These are phyloP conservation scores for Escovopsis sp. DNA, from an alignment of 2,329 filamentous ascomycete species.

Conservation along the genomic window DNA sequence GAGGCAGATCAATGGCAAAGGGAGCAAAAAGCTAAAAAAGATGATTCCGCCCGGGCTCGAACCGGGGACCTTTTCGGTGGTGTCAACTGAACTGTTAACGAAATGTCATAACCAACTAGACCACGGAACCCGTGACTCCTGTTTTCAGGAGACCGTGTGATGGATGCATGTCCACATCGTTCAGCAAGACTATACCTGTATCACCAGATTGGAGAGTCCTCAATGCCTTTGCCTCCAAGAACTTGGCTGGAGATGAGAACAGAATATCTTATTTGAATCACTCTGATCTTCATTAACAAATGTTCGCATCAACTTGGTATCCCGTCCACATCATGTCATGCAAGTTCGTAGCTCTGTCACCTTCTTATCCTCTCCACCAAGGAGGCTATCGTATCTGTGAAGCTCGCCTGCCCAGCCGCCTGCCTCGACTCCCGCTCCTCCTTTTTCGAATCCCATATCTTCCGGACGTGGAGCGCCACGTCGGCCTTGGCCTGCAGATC, in stretches of 20 bases:
- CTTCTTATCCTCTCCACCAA: slow-evolving; percentile 17
- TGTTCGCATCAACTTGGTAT: not conserved
- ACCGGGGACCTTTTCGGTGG: slow-evolving; percentile 25
- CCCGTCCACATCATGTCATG: not conserved
- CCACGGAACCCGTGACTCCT: slow-evolving; percentile 17
- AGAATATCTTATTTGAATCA: no score
- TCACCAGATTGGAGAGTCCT: slow-evolving; percentile 2
- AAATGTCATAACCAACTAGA: slow-evolving; percentile 27
- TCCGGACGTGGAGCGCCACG: slow-evolving; percentile 40
- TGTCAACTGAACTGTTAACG: slow-evolving; percentile 16
- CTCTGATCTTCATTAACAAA: no score
- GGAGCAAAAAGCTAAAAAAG: slow-evolving; percentile 5
- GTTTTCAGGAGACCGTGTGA: not conserved
- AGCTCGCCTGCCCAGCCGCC: slow-evolving; percentile 17
- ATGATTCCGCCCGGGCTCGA: slow-evolving; percentile 25
- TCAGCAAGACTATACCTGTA: slow-evolving; percentile 7
- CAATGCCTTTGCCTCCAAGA: no score
- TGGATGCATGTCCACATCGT: not conserved
- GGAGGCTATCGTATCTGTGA: slow-evolving; percentile 16
- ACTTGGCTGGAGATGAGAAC: no score
- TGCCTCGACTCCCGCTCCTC: slow-evolving; percentile 35
- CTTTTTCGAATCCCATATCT: slow-evolving; percentile 40
- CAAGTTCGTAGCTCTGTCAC: slow-evolving; percentile 5
- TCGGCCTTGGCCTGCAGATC: slow-evolving; percentile 47
- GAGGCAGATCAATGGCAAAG: not conserved